These are phyloP conservation scores for Bauhinia variegata DNA, from an alignment of 306 rosid species.

Conservation along the genomic window DNA sequence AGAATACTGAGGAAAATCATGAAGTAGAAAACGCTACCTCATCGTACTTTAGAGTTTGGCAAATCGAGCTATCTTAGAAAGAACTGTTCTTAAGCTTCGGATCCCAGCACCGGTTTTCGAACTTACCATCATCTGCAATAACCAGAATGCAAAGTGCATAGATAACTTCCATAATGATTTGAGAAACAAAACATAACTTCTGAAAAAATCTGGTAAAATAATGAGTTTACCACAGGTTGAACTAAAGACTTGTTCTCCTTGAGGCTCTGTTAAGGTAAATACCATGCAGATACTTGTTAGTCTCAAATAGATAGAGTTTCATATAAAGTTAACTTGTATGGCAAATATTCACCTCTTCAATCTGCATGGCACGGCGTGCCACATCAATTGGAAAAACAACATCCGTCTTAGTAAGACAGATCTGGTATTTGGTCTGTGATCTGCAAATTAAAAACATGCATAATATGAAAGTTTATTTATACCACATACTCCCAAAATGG, in stretches of 20 bases:
- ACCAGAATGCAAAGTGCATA: constrained; percentile 9
- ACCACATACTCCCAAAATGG: constrained; percentile 1
- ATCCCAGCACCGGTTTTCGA: constrained; percentile 94
- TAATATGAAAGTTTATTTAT: constrained; percentile 22
- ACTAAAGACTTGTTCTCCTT: constrained; percentile 67
- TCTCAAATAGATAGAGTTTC: constrained; percentile 27
- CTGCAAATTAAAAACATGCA: constrained; percentile 50
- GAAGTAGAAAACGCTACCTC: constrained; percentile 31
- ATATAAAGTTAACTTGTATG: background rate
- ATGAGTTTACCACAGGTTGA: constrained; percentile 74
- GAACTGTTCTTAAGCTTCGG: constrained; percentile 81
- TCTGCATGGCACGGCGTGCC: constrained; percentile 90
- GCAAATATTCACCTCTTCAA: constrained; percentile 72
- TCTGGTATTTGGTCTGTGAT: constrained; percentile 85
- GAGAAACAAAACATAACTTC: background rate
- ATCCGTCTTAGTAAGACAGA: constrained; percentile 85
- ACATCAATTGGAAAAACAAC: constrained; percentile 82
- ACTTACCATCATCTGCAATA: constrained; percentile 88
- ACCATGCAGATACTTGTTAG: constrained; percentile 35
- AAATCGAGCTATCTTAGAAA: constrained; percentile 68
- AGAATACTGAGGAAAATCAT: constrained; percentile 8
- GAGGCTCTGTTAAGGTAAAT: constrained; percentile 59
- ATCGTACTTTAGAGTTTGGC: constrained; percentile 49
- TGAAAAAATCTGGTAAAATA: constrained; percentile 34
- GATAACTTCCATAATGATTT: constrained; percentile 15